Base-by-base conservation (phyloP, 768 basidiomycete genomes). In the Kwoniella dendrophila region DNA sequence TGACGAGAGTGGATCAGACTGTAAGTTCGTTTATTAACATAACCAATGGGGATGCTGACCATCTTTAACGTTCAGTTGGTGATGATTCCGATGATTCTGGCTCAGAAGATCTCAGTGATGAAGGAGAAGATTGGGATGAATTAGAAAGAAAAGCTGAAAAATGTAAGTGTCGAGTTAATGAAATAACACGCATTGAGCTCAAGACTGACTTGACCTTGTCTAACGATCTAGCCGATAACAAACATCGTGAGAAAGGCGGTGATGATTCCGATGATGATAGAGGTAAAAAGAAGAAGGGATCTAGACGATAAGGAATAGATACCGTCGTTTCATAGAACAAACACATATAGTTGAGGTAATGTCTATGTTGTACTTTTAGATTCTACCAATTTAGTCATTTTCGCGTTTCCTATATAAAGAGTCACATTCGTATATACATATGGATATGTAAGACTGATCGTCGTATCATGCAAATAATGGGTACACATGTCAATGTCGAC, bases 111-210 rank as follows among this genome's bases (percentile, higher is more conserved):
- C 64, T 70, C n/a, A 67, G 67, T 49, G 55, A 68, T n/a, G 77
- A 77, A 84, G 90, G 92, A 10, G 91, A 94, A 56, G 93, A 95
- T 71, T 99, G 95, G 95, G 94, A 96, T 72, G 92, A 92, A 78
- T 82, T 96, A 34, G 94, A 96, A 80, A 83, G 86, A 45, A 94
- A 93, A 78, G 93, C 93, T 6, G 90, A 90, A 7, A 89, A 89
- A 83, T 89, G 87, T 90, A 73, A 70, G 82, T 69, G 14, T 4
- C 14, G 20, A 22, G 8, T 24, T 29, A 11, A 18, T 50, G 22
- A 6, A 1, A 24, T 20, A 36, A 47, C 11, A 38, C 43, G n/a
- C 14, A 5, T 4, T 2, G 8, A 8, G 53, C 50, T 16, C 30
- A 30, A 38, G 7, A 47, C 24, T 44, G 69, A 43, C 59, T 60